phyloP scores from a whole-genome alignment of 768 basidiomycete species.

The Lentinula sp. region DNA sequence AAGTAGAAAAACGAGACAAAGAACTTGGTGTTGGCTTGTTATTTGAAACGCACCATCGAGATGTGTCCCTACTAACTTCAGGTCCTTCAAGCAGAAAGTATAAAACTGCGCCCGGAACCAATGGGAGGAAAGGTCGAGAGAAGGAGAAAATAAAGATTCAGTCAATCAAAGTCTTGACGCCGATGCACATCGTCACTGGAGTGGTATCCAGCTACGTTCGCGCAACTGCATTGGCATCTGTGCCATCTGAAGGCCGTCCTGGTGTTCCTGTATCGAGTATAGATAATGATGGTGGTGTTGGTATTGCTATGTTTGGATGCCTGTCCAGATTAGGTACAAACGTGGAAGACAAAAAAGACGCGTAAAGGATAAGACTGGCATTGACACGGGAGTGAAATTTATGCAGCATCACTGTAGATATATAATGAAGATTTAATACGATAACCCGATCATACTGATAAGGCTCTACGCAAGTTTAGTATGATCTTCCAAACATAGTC shows the following conservation, averaged over 20 bases:
- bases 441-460: background rate
- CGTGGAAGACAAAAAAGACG: constrained; percentile 7
- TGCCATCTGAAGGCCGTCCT: background rate
- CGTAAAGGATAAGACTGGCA: background rate
- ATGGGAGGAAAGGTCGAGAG: constrained; percentile 11
- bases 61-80: constrained; percentile 8
- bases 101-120: constrained; percentile 8
- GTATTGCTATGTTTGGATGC: background rate
- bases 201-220: constrained; percentile 18
- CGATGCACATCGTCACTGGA: constrained; percentile 37
- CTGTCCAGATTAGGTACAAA: constrained; percentile 1
- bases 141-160: constrained; percentile 7
- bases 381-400: background rate
- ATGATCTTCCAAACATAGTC: constrained; percentile 94
- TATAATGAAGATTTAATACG: background rate
- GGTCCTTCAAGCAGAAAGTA: background rate
- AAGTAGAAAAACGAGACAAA: constrained; percentile 28
- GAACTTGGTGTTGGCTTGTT: constrained; percentile 6
- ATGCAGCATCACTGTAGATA: background rate
- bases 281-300: background rate
- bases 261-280: background rate
- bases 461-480: constrained; percentile 32
- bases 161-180: constrained; percentile 27
- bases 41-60: background rate
- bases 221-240: background rate